phyloP scores from a whole-genome alignment of 768 basidiomycete genomes.

The Mycena venus region DNA sequence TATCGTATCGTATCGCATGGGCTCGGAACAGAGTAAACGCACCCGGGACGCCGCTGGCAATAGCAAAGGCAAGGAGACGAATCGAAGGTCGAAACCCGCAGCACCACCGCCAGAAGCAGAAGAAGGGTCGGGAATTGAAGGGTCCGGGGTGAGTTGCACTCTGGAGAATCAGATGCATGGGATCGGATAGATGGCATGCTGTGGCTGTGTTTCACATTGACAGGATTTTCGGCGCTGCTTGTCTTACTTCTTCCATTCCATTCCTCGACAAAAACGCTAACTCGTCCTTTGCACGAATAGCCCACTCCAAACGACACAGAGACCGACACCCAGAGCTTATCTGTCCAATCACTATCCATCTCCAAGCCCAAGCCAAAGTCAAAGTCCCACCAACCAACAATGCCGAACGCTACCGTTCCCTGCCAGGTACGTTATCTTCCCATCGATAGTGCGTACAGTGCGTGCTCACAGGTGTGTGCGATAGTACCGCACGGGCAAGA shows the following conservation, averaged over 20 bases:
- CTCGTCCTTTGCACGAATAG: background rate
- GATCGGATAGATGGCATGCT: too few species aligned
- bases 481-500: conserved; percentile 92
- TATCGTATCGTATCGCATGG: too few species aligned
- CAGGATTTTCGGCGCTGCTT: conserved; percentile 2
- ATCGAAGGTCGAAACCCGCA: too few species aligned
- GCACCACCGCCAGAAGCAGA: too few species aligned
- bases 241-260: background rate
- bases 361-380: background rate
- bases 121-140: too few species aligned
- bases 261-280: too few species aligned
- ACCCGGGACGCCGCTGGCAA: background rate
- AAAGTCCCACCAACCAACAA: background rate
- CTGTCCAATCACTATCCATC: background rate
- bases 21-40: too few species aligned
- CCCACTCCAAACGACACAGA: too few species aligned
- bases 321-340: too few species aligned
- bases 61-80: too few species aligned
- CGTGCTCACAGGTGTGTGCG: background rate
- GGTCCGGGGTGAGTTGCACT: background rate
- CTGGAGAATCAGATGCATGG: too few species aligned
- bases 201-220: conserved; percentile 15
- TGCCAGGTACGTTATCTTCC: conserved; percentile 54
- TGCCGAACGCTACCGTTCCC: conserved; percentile 52
- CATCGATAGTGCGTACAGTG: background rate